Percentiles rank a stretch among this genome's conserved stretches.
phyloP scores from a whole-genome alignment of 2,329 filamentous ascomycete genomes.

The Epichloe gansuensis region DNA sequence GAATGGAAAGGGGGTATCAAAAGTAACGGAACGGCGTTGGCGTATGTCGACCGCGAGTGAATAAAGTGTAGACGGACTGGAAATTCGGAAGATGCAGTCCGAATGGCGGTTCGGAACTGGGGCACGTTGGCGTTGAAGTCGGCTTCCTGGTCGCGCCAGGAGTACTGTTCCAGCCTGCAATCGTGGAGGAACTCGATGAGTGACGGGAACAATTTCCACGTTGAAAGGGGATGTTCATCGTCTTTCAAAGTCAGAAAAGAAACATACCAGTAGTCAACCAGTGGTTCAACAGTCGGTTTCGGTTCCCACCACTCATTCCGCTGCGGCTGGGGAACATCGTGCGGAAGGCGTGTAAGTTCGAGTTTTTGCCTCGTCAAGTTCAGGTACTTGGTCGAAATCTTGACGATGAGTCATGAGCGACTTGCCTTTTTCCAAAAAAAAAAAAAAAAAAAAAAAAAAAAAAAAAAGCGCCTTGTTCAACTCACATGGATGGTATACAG shows the following conservation, averaged over 20 bases:
- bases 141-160: slow-evolving; percentile 49
- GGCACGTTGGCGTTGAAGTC: slow-evolving; percentile 46
- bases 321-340: slow-evolving; percentile 37
- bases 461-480: slow-evolving; percentile 4
- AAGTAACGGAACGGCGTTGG: slow-evolving; percentile 48
- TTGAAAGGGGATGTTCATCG: background rate
- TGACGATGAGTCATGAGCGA: background rate
- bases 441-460: background rate
- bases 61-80: slow-evolving; percentile 51
- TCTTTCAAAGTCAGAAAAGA: background rate
- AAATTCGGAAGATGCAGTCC: slow-evolving; percentile 25
- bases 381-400: slow-evolving; percentile 57
- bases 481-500: slow-evolving; percentile 47
- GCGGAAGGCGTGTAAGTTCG: slow-evolving; percentile 52
- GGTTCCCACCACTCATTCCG: slow-evolving; percentile 45
- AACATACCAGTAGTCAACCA: slow-evolving; percentile 52
- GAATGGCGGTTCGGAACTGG: slow-evolving; percentile 49
- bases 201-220: too few relatives aligned
- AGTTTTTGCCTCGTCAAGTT: slow-evolving; percentile 56
- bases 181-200: background rate
- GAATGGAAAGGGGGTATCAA: slow-evolving; percentile 52
- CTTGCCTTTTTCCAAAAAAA: background rate
- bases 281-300: slow-evolving; percentile 48
- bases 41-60: slow-evolving; percentile 41
- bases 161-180: slow-evolving; percentile 51